Base-by-base conservation (phyloP, 2,329 filamentous ascomycete genomes). In the Calonectria honghensis region DNA sequence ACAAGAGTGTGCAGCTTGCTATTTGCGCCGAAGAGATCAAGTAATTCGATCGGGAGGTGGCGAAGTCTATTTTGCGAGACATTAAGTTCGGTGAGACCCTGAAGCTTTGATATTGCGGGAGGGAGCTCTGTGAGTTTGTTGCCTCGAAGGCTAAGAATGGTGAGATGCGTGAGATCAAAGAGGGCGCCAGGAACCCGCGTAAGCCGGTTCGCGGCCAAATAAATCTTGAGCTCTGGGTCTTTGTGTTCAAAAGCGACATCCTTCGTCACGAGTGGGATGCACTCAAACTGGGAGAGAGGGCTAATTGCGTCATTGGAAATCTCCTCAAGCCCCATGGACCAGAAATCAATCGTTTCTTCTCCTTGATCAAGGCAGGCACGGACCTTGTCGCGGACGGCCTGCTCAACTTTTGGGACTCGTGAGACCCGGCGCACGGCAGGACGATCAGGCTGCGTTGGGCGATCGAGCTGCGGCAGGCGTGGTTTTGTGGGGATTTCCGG, bases 101-200 rank as follows among this genome's bases (percentile, higher is more conserved):
- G 82, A 9, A 95, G 86, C 39, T 89, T 89, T 29, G 86, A 86
- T 64, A 95, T 91, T 4, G 88, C 86, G 0, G 91, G 86, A 1
- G 94, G 91, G 3, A 95, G 84, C 79, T 93, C 90, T 0, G 84
- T 85, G 18, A 95, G 87, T 31, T 87, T 82, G 79, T 95, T 95
- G 74, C 88, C 90, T 45, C 94, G 91, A 20, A 95, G 86, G 78
- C 90, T 94, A 16, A 95, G 88, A 20, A 92, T 90, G 0, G 90
- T 92, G 37, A 95, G 85, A 78, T 91, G 86, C 29, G 91, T 85
- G 3, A 95, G 84, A 61, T 90, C 88, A 79, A 94, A 93, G 3
- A 95, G 83, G 63, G 90, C 89, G 2, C 87, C 85, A 0, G 94
- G 93, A 2, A 94, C 85, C 18, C 85, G 84, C 3, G 82, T 83